phyloP scores from a whole-genome alignment of 805 yeast genomes.

The Candida bentonensis region DNA sequence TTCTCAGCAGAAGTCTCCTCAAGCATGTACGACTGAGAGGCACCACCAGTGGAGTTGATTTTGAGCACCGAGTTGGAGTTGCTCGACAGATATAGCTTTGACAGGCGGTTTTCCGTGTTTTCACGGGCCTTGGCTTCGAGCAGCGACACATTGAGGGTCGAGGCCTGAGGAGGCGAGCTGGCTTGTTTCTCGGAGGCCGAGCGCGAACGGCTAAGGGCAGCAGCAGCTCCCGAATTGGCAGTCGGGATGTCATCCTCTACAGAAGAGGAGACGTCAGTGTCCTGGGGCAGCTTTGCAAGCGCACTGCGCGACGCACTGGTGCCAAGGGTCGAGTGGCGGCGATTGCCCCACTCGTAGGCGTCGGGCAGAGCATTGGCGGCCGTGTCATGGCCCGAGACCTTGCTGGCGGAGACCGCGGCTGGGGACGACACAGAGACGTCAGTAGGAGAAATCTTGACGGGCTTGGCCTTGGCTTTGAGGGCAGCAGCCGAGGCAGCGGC shows the following conservation, averaged over 20 bases:
- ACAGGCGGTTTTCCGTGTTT: slow-evolving; percentile 17
- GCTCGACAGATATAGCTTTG: slow-evolving; percentile 13
- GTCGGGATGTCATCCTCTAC: slow-evolving; percentile 3
- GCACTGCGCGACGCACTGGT: slow-evolving; percentile 6
- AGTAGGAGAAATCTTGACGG: slow-evolving; percentile 16
- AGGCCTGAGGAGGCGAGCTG: slow-evolving; percentile 4
- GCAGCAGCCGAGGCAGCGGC: slow-evolving; percentile 44
- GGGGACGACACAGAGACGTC: slow-evolving; percentile 3
- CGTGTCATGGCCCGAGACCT: slow-evolving; percentile 18
- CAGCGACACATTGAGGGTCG: slow-evolving; percentile 1
- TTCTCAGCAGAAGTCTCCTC: slow-evolving; percentile 13
- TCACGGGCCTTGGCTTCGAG: slow-evolving; percentile 15
- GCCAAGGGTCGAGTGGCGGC: slow-evolving; percentile 6
- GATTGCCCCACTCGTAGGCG: slow-evolving; percentile 20
- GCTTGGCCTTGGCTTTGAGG: slow-evolving; percentile 25
- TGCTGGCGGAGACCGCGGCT: slow-evolving; percentile 21
- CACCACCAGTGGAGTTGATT: slow-evolving; percentile 12
- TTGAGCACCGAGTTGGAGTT: slow-evolving; percentile 9
- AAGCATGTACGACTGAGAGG: slow-evolving; percentile 9
- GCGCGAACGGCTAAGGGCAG: slow-evolving; percentile 1
- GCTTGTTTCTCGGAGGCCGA: slow-evolving; percentile 6
- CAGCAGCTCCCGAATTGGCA: slow-evolving; percentile 8
- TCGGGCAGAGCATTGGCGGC: slow-evolving; percentile 22
- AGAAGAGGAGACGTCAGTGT: slow-evolving; percentile 3
- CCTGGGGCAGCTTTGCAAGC: slow-evolving; percentile 8